These are phyloP conservation scores for Phialophora verrucosa DNA, from an alignment of 2,329 filamentous ascomycete species.

Conservation along the genomic window DNA sequence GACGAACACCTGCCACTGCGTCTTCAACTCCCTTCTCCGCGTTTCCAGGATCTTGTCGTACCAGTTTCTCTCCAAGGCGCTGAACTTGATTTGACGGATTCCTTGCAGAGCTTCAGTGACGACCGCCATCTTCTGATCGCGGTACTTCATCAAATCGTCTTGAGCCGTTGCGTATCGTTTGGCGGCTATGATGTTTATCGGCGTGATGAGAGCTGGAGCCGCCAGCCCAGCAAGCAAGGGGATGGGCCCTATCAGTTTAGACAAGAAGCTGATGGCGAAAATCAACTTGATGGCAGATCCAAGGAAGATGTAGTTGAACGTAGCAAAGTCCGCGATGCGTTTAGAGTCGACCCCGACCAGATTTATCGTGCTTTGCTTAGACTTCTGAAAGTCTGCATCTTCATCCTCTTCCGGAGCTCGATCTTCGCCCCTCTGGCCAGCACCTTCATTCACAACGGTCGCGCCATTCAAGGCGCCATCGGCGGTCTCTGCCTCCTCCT, in stretches of 20 bases:
- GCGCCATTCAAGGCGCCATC: constrained; percentile 39
- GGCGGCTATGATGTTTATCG: constrained; percentile 71
- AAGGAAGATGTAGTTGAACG: constrained; percentile 69
- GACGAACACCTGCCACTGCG: constrained; percentile 70
- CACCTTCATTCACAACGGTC: constrained; percentile 41
- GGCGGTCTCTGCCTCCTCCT: constrained; percentile 31
- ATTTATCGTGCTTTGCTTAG: constrained; percentile 75
- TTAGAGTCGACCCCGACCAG: constrained; percentile 77
- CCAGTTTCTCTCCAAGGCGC: constrained; percentile 76
- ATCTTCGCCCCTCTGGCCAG: constrained; percentile 44
- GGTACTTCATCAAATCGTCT: constrained; percentile 73
- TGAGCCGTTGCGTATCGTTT: constrained; percentile 69
- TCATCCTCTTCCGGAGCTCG: constrained; percentile 52
- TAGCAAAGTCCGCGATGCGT: constrained; percentile 71
- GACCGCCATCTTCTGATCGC: constrained; percentile 76
- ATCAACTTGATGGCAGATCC: constrained; percentile 67
- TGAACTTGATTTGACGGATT: constrained; percentile 85
- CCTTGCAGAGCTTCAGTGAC: constrained; percentile 78
- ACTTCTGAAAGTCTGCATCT: constrained; percentile 61
- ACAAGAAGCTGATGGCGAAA: constrained; percentile 69
- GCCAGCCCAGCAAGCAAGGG: constrained; percentile 69
- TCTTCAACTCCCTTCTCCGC: constrained; percentile 69
- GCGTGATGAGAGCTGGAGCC: constrained; percentile 68
- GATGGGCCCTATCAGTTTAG: constrained; percentile 74
- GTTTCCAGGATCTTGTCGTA: constrained; percentile 70